phyloP scores from a whole-genome alignment of 2,329 filamentous ascomycete species.

The Diaporthe sp. region DNA sequence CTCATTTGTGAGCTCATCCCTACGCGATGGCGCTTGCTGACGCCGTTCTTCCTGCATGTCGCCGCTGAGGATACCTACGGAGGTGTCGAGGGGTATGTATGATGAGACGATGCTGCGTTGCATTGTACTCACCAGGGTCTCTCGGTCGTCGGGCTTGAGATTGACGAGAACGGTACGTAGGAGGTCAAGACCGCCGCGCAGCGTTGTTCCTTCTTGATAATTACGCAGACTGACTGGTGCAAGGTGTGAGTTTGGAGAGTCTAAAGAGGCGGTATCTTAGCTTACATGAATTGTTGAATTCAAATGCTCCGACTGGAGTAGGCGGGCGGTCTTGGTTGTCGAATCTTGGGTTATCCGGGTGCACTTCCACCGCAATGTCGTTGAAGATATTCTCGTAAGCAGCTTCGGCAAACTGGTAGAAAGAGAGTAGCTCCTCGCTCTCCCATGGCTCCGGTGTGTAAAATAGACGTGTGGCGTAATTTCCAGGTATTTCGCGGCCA shows the following conservation, averaged over 20 bases:
- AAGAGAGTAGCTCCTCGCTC: constrained; percentile 27
- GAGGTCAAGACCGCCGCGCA: constrained; percentile 7
- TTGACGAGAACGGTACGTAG: constrained; percentile 7
- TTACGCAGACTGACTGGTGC: background rate
- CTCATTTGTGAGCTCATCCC: background rate
- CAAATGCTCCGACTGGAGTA: constrained; percentile 24
- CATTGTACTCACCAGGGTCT: constrained; percentile 44
- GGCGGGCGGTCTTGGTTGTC: constrained; percentile 9
- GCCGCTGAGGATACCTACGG: background rate
- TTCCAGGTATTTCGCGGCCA: too few relatives aligned
- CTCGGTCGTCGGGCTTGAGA: background rate
- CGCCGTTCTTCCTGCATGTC: background rate
- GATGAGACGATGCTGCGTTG: constrained; percentile 36
- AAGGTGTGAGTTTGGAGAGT: too few relatives aligned
- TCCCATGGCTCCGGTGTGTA: constrained; percentile 32
- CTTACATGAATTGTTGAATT: background rate
- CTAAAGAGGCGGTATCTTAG: too few relatives aligned
- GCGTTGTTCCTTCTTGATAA: constrained; percentile 8
- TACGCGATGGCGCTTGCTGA: background rate
- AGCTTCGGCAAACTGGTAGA: constrained; percentile 21
- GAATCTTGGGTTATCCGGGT: constrained; percentile 20
- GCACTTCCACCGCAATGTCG: background rate
- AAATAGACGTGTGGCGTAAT: background rate
- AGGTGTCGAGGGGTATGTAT: background rate
- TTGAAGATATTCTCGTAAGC: constrained; percentile 4